A percentile compares a stretch with the other conserved stretches of the same genome.
These are phyloP conservation scores for Starmera quercuum DNA, from an alignment of 805 yeast genomes.

Conservation along the genomic window DNA sequence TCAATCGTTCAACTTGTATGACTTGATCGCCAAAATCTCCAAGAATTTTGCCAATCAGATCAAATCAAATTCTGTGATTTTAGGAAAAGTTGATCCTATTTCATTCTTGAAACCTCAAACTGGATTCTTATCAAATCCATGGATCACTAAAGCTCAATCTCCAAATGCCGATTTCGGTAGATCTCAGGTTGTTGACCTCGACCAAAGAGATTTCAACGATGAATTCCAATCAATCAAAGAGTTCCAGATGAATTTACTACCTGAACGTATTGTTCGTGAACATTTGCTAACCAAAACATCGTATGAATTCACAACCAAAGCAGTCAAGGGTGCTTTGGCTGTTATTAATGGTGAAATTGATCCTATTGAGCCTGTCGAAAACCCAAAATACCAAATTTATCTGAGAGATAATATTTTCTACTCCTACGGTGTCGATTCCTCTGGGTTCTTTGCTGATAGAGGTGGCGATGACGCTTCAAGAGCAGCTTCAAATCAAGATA, in stretches of 20 bases:
- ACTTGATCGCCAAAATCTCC: slow-evolving; percentile 58
- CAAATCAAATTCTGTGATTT: slow-evolving; percentile 38
- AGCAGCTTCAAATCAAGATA: slow-evolving; percentile 71
- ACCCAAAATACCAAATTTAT: slow-evolving; percentile 53
- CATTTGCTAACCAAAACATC: slow-evolving; percentile 61
- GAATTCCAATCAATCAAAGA: slow-evolving; percentile 82
- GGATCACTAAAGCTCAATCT: slow-evolving; percentile 40
- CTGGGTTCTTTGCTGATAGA: slow-evolving; percentile 51
- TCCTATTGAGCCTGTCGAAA: slow-evolving; percentile 78
- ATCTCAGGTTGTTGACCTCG: slow-evolving; percentile 14
- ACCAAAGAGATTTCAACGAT: slow-evolving; percentile 80
- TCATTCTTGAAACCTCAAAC: slow-evolving; percentile 56
- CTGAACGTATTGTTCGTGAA: slow-evolving; percentile 70
- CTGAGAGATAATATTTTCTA: slow-evolving; percentile 82
- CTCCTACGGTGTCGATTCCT: slow-evolving; percentile 65
- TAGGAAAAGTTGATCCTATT: slow-evolving; percentile 40
- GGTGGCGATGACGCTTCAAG: slow-evolving; percentile 89
- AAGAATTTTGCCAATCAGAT: slow-evolving; percentile 51
- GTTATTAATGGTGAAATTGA: slow-evolving; percentile 65
- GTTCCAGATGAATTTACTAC: slow-evolving; percentile 47
- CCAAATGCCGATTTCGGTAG: slow-evolving; percentile 20
- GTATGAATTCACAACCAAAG: slow-evolving; percentile 68
- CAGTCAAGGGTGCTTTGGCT: slow-evolving; percentile 73
- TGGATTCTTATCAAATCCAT: slow-evolving; percentile 59
- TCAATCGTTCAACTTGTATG: slow-evolving; percentile 39